Evolutionary conservation across 192 early-diverging fungal genomes (phyloP).

Genomic region (Backusella sp.): DNA sequence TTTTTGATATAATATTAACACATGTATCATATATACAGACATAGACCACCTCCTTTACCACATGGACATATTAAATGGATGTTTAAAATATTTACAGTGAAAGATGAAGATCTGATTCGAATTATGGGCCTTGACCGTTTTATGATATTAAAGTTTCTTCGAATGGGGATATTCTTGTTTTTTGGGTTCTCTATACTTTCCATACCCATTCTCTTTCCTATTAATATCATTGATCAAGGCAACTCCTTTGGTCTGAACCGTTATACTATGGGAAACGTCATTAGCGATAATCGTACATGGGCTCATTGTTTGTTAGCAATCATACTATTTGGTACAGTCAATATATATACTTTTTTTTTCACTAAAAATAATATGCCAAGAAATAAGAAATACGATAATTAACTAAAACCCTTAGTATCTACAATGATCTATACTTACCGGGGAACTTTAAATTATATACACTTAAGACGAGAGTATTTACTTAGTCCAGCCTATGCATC

Average conservation of each 20-base stretch:
- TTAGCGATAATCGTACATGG: constrained; percentile 57
- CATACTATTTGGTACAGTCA: constrained; percentile 47
- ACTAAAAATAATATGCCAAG: not conserved
- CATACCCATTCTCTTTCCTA: constrained; percentile 64
- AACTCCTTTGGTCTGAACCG: constrained; percentile 48
- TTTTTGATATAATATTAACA: not conserved
- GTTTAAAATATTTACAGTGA: constrained; percentile 44
- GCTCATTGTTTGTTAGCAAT: constrained; percentile 61
- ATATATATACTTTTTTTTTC: not conserved
- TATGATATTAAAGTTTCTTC: constrained; percentile 75
- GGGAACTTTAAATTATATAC: constrained; percentile 59
- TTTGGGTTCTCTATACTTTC: constrained; percentile 52
- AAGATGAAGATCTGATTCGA: constrained; percentile 55
- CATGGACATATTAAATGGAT: constrained; percentile 62
- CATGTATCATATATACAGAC: constrained; percentile 30
- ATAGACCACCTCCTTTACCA: constrained; percentile 52
- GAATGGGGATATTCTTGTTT: constrained; percentile 67
- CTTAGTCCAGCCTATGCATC: constrained; percentile 45
- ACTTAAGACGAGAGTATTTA: constrained; percentile 63
- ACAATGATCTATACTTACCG: constrained; percentile 40
- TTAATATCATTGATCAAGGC: constrained; percentile 58
- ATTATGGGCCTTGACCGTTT: constrained; percentile 73
- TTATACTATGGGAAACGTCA: constrained; percentile 77
- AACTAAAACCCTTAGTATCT: not conserved
- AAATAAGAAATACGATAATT: not conserved